phyloP scores from a whole-genome alignment of 2,329 filamentous ascomycete genomes.

The Cladophialophora psammophila region DNA sequence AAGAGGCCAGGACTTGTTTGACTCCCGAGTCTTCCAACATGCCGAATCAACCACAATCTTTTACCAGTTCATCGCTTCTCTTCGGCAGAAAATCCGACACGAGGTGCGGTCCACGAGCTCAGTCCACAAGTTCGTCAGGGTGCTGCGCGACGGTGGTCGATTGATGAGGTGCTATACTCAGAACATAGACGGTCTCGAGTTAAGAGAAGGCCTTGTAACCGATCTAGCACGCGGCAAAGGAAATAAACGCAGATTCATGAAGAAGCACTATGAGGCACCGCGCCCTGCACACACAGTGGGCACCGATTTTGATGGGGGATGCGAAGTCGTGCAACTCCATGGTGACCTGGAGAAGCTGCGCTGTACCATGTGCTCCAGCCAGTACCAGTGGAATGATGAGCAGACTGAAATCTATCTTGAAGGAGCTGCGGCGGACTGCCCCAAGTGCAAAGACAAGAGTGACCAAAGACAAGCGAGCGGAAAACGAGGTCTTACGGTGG shows the following conservation, averaged over 20 bases:
- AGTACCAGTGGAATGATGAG: conserved; percentile 55
- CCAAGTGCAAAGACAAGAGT: conserved; percentile 69
- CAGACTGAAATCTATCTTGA: conserved; percentile 58
- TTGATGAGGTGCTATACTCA: conserved; percentile 77
- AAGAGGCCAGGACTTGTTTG: conserved; percentile 75
- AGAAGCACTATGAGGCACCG: conserved; percentile 47
- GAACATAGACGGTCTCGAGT: conserved; percentile 77
- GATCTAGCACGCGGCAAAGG: conserved; percentile 69
- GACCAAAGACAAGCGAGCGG: conserved; percentile 69
- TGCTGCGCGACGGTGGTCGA: conserved; percentile 71
- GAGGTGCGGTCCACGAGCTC: conserved; percentile 67
- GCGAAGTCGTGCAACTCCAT: conserved; percentile 69
- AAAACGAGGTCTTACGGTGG: conserved; percentile 71
- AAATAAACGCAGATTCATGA: conserved; percentile 66
- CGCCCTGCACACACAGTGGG: conserved; percentile 33
- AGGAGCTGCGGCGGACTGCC: conserved; percentile 72
- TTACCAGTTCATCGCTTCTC: conserved; percentile 73
- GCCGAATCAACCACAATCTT: conserved; percentile 73
- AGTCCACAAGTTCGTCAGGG: conserved; percentile 73
- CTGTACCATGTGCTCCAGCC: conserved; percentile 56
- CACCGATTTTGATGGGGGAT: conserved; percentile 47
- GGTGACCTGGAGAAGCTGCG: conserved; percentile 71
- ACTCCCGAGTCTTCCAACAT: conserved; percentile 73
- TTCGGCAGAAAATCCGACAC: conserved; percentile 67
- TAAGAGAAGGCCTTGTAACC: conserved; percentile 71